Evolutionary conservation across 2,329 filamentous ascomycete genomes (phyloP), one percentile per base, ranked within the genome.

Genomic region (Myrmaecium sp.): DNA sequence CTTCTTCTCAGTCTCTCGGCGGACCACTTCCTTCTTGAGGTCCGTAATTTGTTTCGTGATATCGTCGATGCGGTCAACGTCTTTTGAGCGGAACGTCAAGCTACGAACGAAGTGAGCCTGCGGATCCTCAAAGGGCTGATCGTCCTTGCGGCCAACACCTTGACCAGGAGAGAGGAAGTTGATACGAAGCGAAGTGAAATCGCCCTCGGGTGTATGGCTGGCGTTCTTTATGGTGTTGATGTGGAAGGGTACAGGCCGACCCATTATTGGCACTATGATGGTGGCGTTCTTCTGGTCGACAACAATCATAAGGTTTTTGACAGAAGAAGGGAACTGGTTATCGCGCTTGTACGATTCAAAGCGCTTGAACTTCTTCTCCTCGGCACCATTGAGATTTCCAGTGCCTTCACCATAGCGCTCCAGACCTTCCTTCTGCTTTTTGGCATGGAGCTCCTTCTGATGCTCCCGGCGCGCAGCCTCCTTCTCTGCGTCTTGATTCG

Each of bases 331-430:
- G 28, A 98, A 72, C 51, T 95, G 86, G 41, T 91, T 93, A 51
- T 95, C 89, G 33, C 86, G 73, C 62, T 95, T 98, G 60, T 98
- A 98, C 0, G 89, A 98, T 53, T 98, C 89, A 46, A 95, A 98
- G 30, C 83, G 80, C 61, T 95, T 95, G 64, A 98, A 95, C 57
- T 86, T 92, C 64, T 95, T 95, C 50, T 91, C 77, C 38, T 89
- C 77, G n/a, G 74, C 74, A 17, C 86, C 89, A 43, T 93, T 89
- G 36, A 86, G 65, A 31, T 76, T 81, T 31, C 74, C 77, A 0
- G 78, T 84, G 1, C 80, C 79, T 44, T 92, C 82, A 21, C 81
- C 72, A 47, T 91, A 98, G 35, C 82, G 69, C 11, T 74, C 76
- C 14, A 93, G 55, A 27, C 89, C 89, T 42, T 93, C 79, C 39